Evolutionary conservation across 306 rosid genomes (phyloP), one percentile per base, ranked within the genome.

Genomic region (Prinsepia uniflora): DNA sequence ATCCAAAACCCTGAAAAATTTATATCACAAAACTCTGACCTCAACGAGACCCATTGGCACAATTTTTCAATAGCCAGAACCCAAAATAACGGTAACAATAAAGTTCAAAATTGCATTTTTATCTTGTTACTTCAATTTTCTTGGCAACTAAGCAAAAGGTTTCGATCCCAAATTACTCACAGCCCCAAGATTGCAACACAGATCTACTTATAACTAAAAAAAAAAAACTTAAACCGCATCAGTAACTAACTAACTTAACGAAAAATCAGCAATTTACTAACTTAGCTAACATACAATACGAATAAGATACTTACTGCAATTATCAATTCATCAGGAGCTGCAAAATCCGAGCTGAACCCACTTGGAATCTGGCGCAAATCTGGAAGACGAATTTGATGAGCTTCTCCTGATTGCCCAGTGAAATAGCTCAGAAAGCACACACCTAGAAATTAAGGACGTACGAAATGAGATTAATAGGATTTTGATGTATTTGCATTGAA

Each of bases 171-270:
- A 65, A 60, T 66, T 65, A 74, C 84, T 57, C 68, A 70, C 53
- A 72, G 46, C 39, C 80, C 64, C 62, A 52, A 69, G 67, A 73
- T 76, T 36, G 72, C 76, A 71, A 70, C 79, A 84, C 93, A 90
- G 97, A 90, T 94, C 98, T 87, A 83, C 82, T 63, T 62, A 72
- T 73, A 80, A 80, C 49, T 55, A 24, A 24, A 24, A 24, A n/a
- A 48, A 15, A 56, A 14, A 66, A 55, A 69, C 80, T 39, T 18
- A 24, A 63, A 61, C 76, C 70, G 71, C 56, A 52, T 24, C 55
- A 39, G 62, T 30, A 74, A 58, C 3, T 70, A 67, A 84, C 63
- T 3, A 72, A 83, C 85, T 80, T 70, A 68, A 79, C 77, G 46
- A 72, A 59, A 85, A 63, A 84, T 70, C 79, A 71, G 41, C 2